Conservation (phyloP, 176 grass and related monocot genomes). For the Elymus sibiricus region DNA sequence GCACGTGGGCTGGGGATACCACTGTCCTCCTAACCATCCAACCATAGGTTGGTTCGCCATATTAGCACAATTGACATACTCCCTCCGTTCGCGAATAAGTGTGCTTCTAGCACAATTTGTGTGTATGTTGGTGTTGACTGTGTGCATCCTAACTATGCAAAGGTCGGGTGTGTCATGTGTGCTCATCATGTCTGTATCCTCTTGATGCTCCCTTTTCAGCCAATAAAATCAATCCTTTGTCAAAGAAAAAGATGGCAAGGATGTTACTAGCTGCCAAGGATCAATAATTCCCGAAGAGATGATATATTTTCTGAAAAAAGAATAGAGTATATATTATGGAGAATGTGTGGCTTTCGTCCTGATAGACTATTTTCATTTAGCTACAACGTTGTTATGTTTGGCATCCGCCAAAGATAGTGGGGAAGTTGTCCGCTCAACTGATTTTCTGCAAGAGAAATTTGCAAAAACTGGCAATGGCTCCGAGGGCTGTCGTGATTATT, state of each 20-base stretch:
- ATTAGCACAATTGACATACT: no score
- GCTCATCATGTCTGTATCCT: no score
- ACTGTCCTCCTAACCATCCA: no score
- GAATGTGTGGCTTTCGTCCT: not conserved
- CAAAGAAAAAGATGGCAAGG: not conserved
- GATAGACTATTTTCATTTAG: not conserved
- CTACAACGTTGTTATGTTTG: fast-evolving
- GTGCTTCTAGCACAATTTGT: no score
- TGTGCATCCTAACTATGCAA: no score
- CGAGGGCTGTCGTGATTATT: conserved; percentile 17
- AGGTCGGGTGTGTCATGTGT: no score
- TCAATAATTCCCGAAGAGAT: not conserved
- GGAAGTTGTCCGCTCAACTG: not conserved
- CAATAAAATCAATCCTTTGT: no score
- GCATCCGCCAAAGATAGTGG: not conserved
- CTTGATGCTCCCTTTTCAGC: no score
- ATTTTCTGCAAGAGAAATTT: not conserved
- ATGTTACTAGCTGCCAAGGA: not conserved
- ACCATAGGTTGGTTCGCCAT: no score
- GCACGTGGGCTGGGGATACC: no score
- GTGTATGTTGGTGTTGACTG: no score
- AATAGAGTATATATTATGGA: not conserved
- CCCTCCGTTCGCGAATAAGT: no score
- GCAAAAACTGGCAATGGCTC: not conserved
- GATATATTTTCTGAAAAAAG: not conserved